Conservation (phyloP, 2,329 filamentous ascomycete genomes). For the Zopfia rhizophila region DNA sequence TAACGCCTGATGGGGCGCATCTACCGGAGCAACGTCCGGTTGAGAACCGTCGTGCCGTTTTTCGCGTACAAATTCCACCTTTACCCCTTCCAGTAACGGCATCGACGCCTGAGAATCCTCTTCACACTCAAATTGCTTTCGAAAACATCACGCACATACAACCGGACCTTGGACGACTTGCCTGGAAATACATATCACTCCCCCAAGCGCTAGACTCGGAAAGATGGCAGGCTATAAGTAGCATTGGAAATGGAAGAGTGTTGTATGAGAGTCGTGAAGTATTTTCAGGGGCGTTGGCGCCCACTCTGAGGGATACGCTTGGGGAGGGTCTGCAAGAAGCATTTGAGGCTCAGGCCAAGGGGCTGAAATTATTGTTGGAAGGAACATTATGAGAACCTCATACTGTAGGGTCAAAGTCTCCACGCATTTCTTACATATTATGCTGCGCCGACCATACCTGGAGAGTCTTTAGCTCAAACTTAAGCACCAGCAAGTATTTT, state of each 20-base stretch:
- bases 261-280: conserved; percentile 46
- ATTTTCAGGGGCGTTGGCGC: conserved; percentile 32
- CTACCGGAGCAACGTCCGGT: conserved; percentile 36
- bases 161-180: conserved; percentile 32
- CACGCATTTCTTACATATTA: too few species aligned
- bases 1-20: conserved; percentile 29
- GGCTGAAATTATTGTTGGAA: conserved; percentile 37
- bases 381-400: too few species aligned
- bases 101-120: conserved; percentile 36
- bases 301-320: conserved; percentile 20
- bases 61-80: conserved; percentile 43
- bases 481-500: too few species aligned
- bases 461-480: too few species aligned
- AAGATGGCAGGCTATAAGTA: conserved; percentile 42
- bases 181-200: conserved; percentile 31
- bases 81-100: conserved; percentile 39
- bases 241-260: conserved; percentile 32
- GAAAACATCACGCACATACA: conserved; percentile 45
- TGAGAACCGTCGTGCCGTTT: conserved; percentile 32
- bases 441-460: too few species aligned
- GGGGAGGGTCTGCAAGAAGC: conserved; percentile 32
- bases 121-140: conserved; percentile 34
- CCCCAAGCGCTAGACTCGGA: conserved; percentile 28
- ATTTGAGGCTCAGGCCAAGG: conserved; percentile 41
- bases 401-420: too few species aligned